Evolutionary conservation across 768 basidiomycete genomes (phyloP), one percentile per base, ranked within the genome.

Genomic region (Stropharia rugosoannulata): DNA sequence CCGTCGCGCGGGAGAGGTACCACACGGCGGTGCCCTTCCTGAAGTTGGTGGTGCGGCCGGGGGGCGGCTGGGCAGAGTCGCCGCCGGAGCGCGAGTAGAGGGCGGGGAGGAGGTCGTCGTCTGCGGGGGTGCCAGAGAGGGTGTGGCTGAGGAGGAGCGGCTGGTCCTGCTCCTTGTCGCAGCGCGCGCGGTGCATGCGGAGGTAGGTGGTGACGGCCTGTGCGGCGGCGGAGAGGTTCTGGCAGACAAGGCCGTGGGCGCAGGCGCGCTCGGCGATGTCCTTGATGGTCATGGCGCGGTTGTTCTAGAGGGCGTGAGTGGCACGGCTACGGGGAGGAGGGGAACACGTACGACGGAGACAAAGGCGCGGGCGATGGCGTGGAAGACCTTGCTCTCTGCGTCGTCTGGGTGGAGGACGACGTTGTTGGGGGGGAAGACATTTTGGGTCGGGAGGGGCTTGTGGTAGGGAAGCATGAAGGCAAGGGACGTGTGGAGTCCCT

Each of bases 121-220:
- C 89, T 19, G 80, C 75, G 10, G 73, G 68, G 3, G 88, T 89
- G 63, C 90, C 89, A 13, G 89, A 88, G 39, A 91, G 79, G 29
- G 78, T 74, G 64, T 90, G 88, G 27, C 84, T 84, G 35, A 89
- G 78, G 38, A 92, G 82, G 9, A 92, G 80, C 2, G 90, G 88
- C 41, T 85, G 82, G 64, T 90, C 87, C 61, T 87, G 80, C 57
- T 89, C 82, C 5, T 68, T 70, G 49, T 90, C 86, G 60, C 89
- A 90, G 47, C 89, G 86, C 43, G 82, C 73, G 59, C 86, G 77
- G 65, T 92, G 90, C 56, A 78, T 77, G 48, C 90, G 84, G 63
- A 91, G 85, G 67, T 88, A 91, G n/a, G 87, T 88, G 4, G 89
- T 89, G 63, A 92, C 89, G 11, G 89, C 87, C 69, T 92, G 89